These are phyloP conservation scores for Salix brachista DNA, from an alignment of 345 rosid genomes.

Conservation along the genomic window DNA sequence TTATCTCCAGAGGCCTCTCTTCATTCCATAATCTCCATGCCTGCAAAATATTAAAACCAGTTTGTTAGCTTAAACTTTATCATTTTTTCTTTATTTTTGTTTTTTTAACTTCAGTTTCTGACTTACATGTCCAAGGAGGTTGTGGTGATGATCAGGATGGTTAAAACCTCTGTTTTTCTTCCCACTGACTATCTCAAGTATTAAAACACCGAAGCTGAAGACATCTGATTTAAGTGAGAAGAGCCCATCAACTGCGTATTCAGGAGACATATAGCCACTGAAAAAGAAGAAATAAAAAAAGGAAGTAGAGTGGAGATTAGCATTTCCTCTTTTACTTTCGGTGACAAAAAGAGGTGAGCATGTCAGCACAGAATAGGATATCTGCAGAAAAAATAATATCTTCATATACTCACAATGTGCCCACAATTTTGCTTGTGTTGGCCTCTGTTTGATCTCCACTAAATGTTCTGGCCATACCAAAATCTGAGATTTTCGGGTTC, in stretches of 20 bases:
- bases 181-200: constrained; percentile 17
- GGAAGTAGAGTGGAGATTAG: background rate
- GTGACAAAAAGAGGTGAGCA: too few species aligned
- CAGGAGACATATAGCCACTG: constrained; percentile 24
- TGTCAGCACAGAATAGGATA: too few species aligned
- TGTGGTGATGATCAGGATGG: constrained; percentile 8
- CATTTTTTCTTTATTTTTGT: too few species aligned
- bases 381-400: background rate
- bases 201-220: constrained; percentile 19
- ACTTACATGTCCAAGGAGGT: constrained; percentile 20
- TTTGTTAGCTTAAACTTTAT: too few species aligned
- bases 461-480: constrained; percentile 18
- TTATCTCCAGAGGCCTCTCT: constrained; percentile 21
- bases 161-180: constrained; percentile 19
- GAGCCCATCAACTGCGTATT: constrained; percentile 21
- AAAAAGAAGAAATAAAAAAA: background rate
- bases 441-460: constrained; percentile 18
- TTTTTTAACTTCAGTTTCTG: background rate
- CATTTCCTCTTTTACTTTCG: background rate
- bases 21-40: constrained; percentile 37
- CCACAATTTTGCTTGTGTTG: constrained; percentile 17
- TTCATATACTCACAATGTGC: constrained; percentile 13
- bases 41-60: background rate
- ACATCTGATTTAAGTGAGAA: constrained; percentile 22
- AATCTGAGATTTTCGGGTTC: constrained; percentile 26